Conservation (phyloP, 1,139 yeast species). For the Geotrichum carabidarum region DNA sequence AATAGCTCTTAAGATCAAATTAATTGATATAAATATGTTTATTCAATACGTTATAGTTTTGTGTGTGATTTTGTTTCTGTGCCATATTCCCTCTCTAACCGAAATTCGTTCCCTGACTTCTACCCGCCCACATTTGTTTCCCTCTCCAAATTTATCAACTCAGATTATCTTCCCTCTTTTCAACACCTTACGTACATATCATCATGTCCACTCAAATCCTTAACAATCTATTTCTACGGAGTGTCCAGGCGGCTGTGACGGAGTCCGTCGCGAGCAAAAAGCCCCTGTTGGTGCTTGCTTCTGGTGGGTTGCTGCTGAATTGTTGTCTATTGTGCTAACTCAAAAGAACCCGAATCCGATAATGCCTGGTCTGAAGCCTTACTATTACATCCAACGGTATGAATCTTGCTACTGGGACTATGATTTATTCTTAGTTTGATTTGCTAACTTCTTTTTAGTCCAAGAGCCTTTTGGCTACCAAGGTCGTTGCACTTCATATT, state of each 20-base stretch:
- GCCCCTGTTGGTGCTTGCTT: conserved; percentile 12
- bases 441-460: conserved; percentile 5
- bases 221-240: conserved; percentile 1
- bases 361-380: conserved; percentile 3
- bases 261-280: conserved; percentile 1
- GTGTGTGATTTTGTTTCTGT: too few species aligned
- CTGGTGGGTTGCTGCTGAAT: conserved; percentile 17
- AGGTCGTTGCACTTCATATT: conserved; percentile 45
- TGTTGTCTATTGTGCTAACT: conserved; percentile 17
- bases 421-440: not conserved
- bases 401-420: not conserved
- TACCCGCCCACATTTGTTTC: too few species aligned
- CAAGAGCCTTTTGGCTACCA: conserved; percentile 4
- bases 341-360: not conserved
- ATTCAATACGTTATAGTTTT: too few species aligned
- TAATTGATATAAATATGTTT: too few species aligned
- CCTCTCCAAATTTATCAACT: not conserved
- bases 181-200: not conserved
- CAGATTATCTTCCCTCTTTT: not conserved
- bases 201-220: not conserved
- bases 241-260: conserved; percentile 13
- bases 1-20: conserved; percentile 35
- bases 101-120: too few species aligned
- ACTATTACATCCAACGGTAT: conserved; percentile 3
- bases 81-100: too few species aligned